Evolutionary conservation across 306 rosid species (phyloP).

Genomic region (Lotus japonicus): DNA sequence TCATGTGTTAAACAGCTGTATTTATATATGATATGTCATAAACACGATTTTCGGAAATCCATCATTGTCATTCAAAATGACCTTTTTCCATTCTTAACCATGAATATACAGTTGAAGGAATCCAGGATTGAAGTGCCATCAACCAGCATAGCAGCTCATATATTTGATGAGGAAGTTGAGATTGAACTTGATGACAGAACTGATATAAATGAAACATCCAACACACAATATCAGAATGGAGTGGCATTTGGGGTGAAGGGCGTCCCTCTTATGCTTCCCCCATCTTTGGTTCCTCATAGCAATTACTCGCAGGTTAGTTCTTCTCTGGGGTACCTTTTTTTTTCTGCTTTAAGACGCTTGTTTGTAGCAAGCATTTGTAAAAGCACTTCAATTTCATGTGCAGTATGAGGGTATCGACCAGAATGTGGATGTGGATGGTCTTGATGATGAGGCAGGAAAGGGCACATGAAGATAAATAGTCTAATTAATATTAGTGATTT

Average conservation of each 20-base stretch:
- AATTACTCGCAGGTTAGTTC: slow-evolving; percentile 56
- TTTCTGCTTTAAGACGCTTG: neutral
- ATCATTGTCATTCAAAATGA: slow-evolving; percentile 11
- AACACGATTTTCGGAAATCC: neutral
- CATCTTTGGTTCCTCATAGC: slow-evolving; percentile 37
- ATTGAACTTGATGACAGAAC: slow-evolving; percentile 44
- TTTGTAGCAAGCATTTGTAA: slow-evolving; percentile 20
- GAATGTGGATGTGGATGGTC: slow-evolving; percentile 52
- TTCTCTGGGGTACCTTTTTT: neutral
- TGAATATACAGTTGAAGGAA: slow-evolving; percentile 51
- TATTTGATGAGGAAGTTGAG: slow-evolving; percentile 71
- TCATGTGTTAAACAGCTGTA: neutral
- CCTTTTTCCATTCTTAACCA: neutral
- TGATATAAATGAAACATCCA: slow-evolving; percentile 31
- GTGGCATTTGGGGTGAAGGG: slow-evolving; percentile 26
- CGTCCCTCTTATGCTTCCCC: slow-evolving; percentile 46
- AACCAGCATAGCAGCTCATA: slow-evolving; percentile 84
- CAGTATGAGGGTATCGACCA: slow-evolving; percentile 68
- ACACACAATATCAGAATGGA: slow-evolving; percentile 34
- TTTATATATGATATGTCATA: neutral
- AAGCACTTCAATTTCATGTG: slow-evolving; percentile 25
- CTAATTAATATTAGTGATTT: slow-evolving; percentile 4
- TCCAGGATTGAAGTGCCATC: slow-evolving; percentile 48
- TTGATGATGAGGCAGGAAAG: slow-evolving; percentile 37
- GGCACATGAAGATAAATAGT: slow-evolving; percentile 22